Percentiles rank a stretch among this genome's conserved stretches.
Evolutionary conservation across 2,329 filamentous ascomycete species (phyloP).

Genomic region (Lecanosticta acicola): DNA sequence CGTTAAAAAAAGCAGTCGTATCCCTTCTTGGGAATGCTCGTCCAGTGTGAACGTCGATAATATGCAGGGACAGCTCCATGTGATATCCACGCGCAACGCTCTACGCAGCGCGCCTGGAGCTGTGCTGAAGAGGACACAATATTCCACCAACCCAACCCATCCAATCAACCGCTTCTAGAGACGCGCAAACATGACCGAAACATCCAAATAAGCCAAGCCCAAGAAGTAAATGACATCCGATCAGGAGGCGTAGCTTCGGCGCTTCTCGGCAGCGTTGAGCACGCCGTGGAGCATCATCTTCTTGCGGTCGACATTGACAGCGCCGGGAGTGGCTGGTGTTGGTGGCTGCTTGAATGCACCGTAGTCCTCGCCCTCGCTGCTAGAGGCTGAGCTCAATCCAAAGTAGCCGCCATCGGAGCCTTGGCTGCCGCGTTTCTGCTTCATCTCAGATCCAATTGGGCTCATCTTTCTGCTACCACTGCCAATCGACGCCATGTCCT

Average conservation of each 20-base stretch:
- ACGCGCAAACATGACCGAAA: slow-evolving; percentile 1
- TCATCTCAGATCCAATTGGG: slow-evolving; percentile 35
- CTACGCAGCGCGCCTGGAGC: slow-evolving; percentile 5
- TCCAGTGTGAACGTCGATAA: slow-evolving; percentile 1
- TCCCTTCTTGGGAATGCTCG: neutral
- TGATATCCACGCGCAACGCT: slow-evolving; percentile 3
- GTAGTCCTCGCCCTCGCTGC: slow-evolving; percentile 53
- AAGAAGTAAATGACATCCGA: slow-evolving; percentile 1
- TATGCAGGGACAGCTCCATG: slow-evolving; percentile 9
- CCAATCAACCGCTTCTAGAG: slow-evolving; percentile 1
- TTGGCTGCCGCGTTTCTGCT: slow-evolving; percentile 34
- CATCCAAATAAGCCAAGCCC: slow-evolving; percentile 5
- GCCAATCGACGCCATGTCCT: slow-evolving; percentile 59
- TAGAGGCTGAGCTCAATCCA: slow-evolving; percentile 61
- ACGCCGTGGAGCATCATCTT: slow-evolving; percentile 69
- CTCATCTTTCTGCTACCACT: slow-evolving; percentile 33
- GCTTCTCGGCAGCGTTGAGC: slow-evolving; percentile 81
- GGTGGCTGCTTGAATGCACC: slow-evolving; percentile 33
- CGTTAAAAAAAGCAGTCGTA: neutral
- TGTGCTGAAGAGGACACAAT: neutral
- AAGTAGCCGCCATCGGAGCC: slow-evolving; percentile 33
- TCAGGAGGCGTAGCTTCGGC: slow-evolving; percentile 64
- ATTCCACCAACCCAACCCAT: neutral
- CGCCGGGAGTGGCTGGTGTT: slow-evolving; percentile 62
- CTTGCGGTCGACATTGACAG: slow-evolving; percentile 64